These are phyloP conservation scores for Orbilia brochopaga DNA, from an alignment of 2,329 filamentous ascomycete genomes.

Conservation along the genomic window DNA sequence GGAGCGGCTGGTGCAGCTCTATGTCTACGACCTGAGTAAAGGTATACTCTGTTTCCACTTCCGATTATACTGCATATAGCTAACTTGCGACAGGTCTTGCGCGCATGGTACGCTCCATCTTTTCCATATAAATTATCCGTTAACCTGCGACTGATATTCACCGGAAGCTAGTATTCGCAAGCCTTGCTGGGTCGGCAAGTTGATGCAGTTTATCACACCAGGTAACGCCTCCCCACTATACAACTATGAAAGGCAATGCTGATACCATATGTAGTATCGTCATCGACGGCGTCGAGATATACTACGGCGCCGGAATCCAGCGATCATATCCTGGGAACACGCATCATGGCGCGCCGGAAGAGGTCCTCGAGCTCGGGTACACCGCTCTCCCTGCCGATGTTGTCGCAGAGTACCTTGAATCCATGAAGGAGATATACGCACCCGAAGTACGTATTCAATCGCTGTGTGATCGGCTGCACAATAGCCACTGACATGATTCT, in stretches of 20 bases:
- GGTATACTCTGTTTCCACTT: conserved; percentile 54
- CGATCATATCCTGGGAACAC: conserved; percentile 79
- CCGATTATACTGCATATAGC: conserved; percentile 26
- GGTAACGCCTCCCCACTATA: conserved; percentile 57
- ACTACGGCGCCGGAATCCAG: conserved; percentile 74
- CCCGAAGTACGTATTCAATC: conserved; percentile 64
- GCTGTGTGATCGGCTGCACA: neutral
- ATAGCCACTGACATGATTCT: conserved; percentile 22
- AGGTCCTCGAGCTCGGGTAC: conserved; percentile 74
- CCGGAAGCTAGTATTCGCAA: conserved; percentile 61
- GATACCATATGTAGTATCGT: conserved; percentile 68
- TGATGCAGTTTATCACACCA: conserved; percentile 94
- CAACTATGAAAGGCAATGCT: too few species aligned
- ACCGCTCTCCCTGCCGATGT: conserved; percentile 81
- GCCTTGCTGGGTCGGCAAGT: conserved; percentile 72
- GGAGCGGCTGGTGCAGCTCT: conserved; percentile 66
- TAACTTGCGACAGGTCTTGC: conserved; percentile 44
- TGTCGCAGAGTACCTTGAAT: conserved; percentile 85
- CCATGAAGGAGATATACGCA: conserved; percentile 80
- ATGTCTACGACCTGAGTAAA: conserved; percentile 78
- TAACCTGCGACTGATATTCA: conserved; percentile 52
- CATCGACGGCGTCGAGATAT: conserved; percentile 81
- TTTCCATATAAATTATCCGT: neutral
- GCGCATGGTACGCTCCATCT: conserved; percentile 15
- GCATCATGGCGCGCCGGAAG: conserved; percentile 83